Conservation (phyloP, 148 eudicot genomes). For the Amaranthus hypochondriacus region DNA sequence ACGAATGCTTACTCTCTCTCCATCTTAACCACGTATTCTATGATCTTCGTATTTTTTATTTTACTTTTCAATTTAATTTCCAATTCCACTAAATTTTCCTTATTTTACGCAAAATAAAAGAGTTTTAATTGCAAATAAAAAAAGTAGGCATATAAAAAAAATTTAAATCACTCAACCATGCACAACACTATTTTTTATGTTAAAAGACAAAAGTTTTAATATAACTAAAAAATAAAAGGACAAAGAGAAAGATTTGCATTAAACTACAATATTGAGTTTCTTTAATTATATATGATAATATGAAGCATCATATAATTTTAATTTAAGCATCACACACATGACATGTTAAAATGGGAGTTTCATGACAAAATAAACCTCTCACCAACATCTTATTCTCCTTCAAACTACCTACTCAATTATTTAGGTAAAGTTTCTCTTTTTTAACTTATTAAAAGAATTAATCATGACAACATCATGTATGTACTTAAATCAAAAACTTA, state of each 20-base stretch:
- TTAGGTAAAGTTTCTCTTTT: slow-evolving; percentile 13
- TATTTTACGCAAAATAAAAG: no score
- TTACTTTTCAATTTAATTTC: no score
- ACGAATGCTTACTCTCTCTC: no score
- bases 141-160: background rate
- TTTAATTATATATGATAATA: no score
- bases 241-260: background rate
- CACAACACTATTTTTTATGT: background rate
- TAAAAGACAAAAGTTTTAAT: background rate
- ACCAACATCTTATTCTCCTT: slow-evolving; percentile 9
- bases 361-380: background rate
- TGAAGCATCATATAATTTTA: background rate
- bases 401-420: slow-evolving; percentile 8
- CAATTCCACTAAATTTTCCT: no score
- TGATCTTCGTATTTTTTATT: no score
- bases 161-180: background rate
- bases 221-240: background rate
- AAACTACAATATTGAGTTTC: background rate
- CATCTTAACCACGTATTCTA: no score
- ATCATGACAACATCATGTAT: slow-evolving; percentile 6
- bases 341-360: background rate
- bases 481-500: slow-evolving; percentile 8
- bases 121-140: no score
- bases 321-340: background rate
- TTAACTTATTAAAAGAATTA: background rate